Evolutionary conservation across 1,284 basidiomycete species (phyloP).

Genomic region (Ceratobasidium sp.): DNA sequence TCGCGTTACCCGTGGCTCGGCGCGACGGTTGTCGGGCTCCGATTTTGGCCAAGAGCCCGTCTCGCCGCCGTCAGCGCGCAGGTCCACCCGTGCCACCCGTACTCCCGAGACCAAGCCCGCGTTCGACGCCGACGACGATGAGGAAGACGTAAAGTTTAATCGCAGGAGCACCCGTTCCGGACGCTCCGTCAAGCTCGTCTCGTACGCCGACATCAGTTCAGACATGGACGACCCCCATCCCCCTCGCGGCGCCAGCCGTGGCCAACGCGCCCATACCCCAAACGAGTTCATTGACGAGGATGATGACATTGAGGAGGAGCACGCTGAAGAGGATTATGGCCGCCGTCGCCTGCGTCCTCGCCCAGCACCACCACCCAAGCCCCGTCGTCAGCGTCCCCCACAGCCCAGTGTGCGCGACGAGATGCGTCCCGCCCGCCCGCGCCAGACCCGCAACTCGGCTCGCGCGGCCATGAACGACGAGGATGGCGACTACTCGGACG

Average conservation of each 20-base stretch:
- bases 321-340: conserved; percentile 46
- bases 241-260: conserved; percentile 14
- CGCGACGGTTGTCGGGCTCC: conserved; percentile 28
- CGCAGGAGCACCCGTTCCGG: conserved; percentile 24
- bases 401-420: conserved; percentile 43
- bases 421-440: conserved; percentile 32
- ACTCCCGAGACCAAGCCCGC: conserved; percentile 33
- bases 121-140: conserved; percentile 30
- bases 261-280: conserved; percentile 7
- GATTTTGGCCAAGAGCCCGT: conserved; percentile 24
- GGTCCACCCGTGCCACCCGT: conserved; percentile 21
- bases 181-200: conserved; percentile 32
- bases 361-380: conserved; percentile 32
- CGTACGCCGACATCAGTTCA: conserved; percentile 36
- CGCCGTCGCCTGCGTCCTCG: conserved; percentile 40
- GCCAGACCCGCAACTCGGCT: conserved; percentile 45
- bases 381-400: conserved; percentile 22
- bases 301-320: conserved; percentile 47
- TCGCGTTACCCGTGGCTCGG: conserved; percentile 35
- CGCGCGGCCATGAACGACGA: conserved; percentile 28
- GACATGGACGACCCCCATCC: conserved; percentile 44
- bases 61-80: conserved; percentile 25
- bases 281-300: conserved; percentile 47
- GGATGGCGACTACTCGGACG: conserved; percentile 43
- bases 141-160: conserved; percentile 14